Percentiles rank a stretch among this genome's conserved stretches.
Conservation (phyloP, 192 early-diverging fungal species). For the Coemansia sp. region DNA sequence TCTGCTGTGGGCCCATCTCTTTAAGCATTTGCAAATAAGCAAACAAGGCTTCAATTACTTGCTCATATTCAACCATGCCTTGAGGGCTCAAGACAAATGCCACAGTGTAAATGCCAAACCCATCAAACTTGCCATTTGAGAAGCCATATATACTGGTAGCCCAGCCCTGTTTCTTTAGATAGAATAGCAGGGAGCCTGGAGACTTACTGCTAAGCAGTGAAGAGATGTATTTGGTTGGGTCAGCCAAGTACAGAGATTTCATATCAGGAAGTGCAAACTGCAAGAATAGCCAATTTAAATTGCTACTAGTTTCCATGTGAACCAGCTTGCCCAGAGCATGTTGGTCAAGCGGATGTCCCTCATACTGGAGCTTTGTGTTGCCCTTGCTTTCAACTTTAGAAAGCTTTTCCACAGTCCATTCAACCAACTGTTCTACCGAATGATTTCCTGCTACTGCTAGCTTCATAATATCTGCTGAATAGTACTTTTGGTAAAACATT, state of each 20-base stretch:
- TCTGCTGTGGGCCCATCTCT: constrained; percentile 20
- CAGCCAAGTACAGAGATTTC: background rate
- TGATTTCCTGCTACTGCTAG: constrained; percentile 82
- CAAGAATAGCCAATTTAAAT: background rate
- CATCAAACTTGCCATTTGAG: background rate
- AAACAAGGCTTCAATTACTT: constrained; percentile 23
- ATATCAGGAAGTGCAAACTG: background rate
- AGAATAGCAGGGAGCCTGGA: background rate
- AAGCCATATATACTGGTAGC: background rate
- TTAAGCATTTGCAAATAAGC: constrained; percentile 35
- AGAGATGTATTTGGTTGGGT: no score
- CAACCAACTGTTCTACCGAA: constrained; percentile 63
- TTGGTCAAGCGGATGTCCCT: constrained; percentile 64
- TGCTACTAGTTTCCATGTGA: constrained; percentile 26
- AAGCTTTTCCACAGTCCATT: constrained; percentile 78
- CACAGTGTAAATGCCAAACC: background rate
- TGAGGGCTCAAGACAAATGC: background rate
- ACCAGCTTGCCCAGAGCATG: constrained; percentile 69
- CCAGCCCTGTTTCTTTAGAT: background rate
- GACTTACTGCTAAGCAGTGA: background rate
- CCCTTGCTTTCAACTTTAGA: constrained; percentile 71
- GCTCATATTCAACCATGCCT: constrained; percentile 5
- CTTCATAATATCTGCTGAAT: no score
- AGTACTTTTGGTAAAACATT: constrained; percentile 61
- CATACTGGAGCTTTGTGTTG: constrained; percentile 59